Base-by-base conservation (phyloP, 345 rosid species). In the Camelina neglecta region DNA sequence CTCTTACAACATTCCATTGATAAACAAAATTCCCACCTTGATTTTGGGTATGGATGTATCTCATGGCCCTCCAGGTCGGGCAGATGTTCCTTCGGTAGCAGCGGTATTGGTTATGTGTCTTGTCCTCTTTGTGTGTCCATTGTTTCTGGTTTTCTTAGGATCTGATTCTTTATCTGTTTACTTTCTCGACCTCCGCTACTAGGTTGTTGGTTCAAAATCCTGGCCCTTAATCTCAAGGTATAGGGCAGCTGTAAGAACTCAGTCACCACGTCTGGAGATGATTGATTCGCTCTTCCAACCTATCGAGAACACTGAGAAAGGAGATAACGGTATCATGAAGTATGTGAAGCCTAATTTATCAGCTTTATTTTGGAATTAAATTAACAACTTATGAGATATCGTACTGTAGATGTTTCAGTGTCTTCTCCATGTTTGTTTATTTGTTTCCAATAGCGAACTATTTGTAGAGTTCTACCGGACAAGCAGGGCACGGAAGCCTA, bases 31-130 rank as follows among this genome's bases (percentile, higher is more conserved):
- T 67, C 99, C 98, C 56, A 92, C 98, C 33, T 77, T 95, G 82
- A 95, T 95, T 77, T 80, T 95, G 83, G 99, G 99, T 36, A 92
- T 95, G 96, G 99, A 90, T 84, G 96, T 95, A 67, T 92, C 97
- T 66, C 99, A 90, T 77, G 96, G 97, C 31, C 81, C 97, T 72
- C 93, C 96, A 76, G 97, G 93, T 73, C 85, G 66, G 76, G 81
- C 92, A 33, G 85, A 88, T 83, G 64, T 80, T 63, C 97, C 97
- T 74, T 92, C 96, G 26, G 71, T 90, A 38, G 95, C 92, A 45
- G 97, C 97, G 72, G 97, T 92, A 88, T n/a, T 67, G 31, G 20
- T 42, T 70, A 44, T 42, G 1, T 62, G 47, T 16, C 50, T 39
- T 57, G 61, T 56, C 18, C 54, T 18, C 54, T 53, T 13, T 69